Base-by-base conservation (phyloP, 768 basidiomycete genomes). In the Clathrus columnatus region DNA sequence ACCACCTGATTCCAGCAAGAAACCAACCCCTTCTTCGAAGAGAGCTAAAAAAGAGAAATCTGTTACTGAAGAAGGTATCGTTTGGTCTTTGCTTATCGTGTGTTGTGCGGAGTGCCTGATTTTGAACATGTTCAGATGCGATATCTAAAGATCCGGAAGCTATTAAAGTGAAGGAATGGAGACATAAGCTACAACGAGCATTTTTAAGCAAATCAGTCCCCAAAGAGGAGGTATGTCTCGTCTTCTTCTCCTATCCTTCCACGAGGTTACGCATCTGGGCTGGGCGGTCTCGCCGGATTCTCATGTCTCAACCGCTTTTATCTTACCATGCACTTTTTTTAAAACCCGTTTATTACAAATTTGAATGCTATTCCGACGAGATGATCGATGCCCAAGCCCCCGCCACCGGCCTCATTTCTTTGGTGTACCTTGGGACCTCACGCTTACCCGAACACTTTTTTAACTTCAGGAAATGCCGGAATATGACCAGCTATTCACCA, bases 161-260 rank as follows among this genome's bases (percentile, higher is more conserved):
- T 21, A 63, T 72, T 53, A 84, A 85, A 67, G 91, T 94, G 62
- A 84, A 87, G 64, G 87, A 89, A 56, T 95, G 93, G 92, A 77
- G 94, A 61, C 91, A 95, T 68, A 87, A 82, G 68, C 77, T 96
- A 2, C 93, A 97, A 70, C 87, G 91, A 68, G 87, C 82, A 0
- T 87, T 92, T 73, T 66, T 94, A 51, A 82, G 83, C 61, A 61
- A 68, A 69, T 70, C 71, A 5, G 59, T 74, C 7, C 85, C 88
- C 4, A 83, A 81, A 62, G 78, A 79, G 8, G 82, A 83, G 60
- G 87, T 89, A 61, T 51, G 76, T 70, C 21, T 27, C 43, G 10
- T 5, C 11, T 47, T 14, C 46, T 47, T 47, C 46, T 47, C 10
- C 20, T 47, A 23, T 47, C 36, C 11, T 44, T 50, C 45, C 27